Evolutionary conservation across 2,329 filamentous ascomycete species (phyloP), one percentile per base, ranked within the genome.

Genomic region (Teratosphaeria zuluensis): DNA sequence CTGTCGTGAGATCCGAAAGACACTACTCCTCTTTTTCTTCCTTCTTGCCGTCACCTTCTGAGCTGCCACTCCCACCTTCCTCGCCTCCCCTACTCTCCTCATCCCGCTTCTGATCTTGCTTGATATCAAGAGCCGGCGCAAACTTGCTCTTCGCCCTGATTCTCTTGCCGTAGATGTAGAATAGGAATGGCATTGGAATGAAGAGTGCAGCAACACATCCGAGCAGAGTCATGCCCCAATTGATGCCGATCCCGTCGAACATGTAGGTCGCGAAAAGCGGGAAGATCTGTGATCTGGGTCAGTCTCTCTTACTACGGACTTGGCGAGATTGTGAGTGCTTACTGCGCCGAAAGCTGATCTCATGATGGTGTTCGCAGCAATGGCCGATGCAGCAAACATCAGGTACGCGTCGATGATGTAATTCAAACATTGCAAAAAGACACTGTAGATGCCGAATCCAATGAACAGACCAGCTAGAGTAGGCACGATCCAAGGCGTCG

Each of bases 201-300:
- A 74, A 65, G 0, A 75, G 58, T 2, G 72, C 63, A 0, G 77
- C 76, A 1, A 79, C 69, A 59, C 72, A 76, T 3, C 77, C 77
- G 4, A 79, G 70, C 21, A 80, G 56, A 0, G 77, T 79, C 56
- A 68, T 66, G 0, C 76, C 76, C 75, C 75, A 80, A 55, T 80
- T 66, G 16, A 80, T 76, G 11, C 78, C 78, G 66, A 81, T 76
- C 16, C 75, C 75, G 7, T 81, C 60, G 63, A 81, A 81, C 80
- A 83, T 82, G 63, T 82, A 79, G 0, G 75, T 78, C 0, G 78
- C 78, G 64, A 81, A 81, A 0, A 81, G 73, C 0, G 79, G 80
- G 63, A 80, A 80, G 48, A 6, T 42, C 54, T 55, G 14, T n/a
- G 8, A 19, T 31, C 12, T 54, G 24, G 53, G 14, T 35, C 33